Percentiles rank a stretch among this genome's conserved stretches.
phyloP scores from a whole-genome alignment of 352 stramenopile species.

The Pelagophyceae sp. region DNA sequence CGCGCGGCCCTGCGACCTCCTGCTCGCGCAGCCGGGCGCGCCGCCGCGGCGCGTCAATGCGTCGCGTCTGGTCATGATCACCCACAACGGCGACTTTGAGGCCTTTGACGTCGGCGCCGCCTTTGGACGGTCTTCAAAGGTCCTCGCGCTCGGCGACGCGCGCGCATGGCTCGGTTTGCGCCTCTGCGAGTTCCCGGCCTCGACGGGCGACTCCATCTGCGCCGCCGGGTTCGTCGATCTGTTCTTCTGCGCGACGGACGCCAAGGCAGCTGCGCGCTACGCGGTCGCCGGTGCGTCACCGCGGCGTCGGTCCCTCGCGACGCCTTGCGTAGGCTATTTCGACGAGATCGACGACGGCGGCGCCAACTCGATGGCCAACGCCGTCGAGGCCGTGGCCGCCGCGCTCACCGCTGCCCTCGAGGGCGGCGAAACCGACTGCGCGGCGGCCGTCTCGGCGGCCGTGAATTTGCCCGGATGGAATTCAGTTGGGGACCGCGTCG shows the following conservation, averaged over 20 bases:
- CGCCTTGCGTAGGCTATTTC: too few species aligned
- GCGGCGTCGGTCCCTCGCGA: too few species aligned
- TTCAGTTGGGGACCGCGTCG: too few species aligned
- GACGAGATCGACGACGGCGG: too few species aligned
- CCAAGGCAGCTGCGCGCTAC: neutral
- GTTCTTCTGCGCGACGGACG: neutral
- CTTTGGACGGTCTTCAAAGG: neutral
- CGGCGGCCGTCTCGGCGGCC: neutral
- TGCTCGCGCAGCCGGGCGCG: neutral
- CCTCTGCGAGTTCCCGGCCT: neutral
- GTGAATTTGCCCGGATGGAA: slow-evolving; percentile 5
- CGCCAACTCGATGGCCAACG: too few species aligned
- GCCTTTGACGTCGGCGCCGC: neutral
- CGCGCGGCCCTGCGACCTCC: neutral
- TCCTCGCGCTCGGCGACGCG: neutral
- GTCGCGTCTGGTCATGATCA: neutral
- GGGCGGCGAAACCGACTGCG: neutral
- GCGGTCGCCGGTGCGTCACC: neutral
- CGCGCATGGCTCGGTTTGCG: neutral
- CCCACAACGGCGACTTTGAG: slow-evolving; percentile 21
- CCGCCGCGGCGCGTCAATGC: neutral
- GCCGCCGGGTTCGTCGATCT: neutral
- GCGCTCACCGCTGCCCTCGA: neutral
- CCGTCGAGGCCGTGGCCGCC: neutral
- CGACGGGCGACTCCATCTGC: neutral